Base-by-base conservation (phyloP, 495 filamentous ascomycete genomes). In the Penicillium goetzii region DNA sequence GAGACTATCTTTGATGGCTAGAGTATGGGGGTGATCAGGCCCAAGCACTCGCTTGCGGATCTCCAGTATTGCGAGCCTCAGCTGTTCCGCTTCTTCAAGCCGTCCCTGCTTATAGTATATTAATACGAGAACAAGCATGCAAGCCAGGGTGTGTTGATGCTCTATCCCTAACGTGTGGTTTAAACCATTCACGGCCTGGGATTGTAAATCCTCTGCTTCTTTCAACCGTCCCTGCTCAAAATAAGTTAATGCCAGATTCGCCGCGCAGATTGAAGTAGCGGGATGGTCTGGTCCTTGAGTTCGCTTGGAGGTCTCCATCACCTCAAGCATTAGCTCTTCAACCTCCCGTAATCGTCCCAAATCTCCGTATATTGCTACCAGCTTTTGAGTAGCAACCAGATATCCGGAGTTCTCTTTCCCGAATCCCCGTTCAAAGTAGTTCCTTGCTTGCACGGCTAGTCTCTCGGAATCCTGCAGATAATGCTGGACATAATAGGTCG, bases 391-490 rank as follows among this genome's bases (percentile, higher is more conserved):
- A 11, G 36, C 43, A 11, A 7, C 8, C 9, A 61, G 51, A 32
- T 61, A 33, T 56, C 38, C 23, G 34, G 56, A 55, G 17, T 64
- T 36, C 0, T 57, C 45, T 19, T 3, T 30, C 17, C 60, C 54
- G 4, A 57, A 12, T 10, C 19, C 11, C 12, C 19, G 8, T 26
- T 49, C 25, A 15, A 11, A 12, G 14, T 19, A 2, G 21, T 59
- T 11, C 25, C 54, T 23, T 2, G 36, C 58, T 3, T 51, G 57
- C 41, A 38, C 1, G 15, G 36, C 7, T 1, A 60, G 17, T 1
- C 23, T 19, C 56, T 65, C 57, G 1, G 62, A 58, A 33, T 65
- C 58, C 21, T 45, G 23, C 3, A 4, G 56, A 23, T 52, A 51
- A 17, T 51, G 43, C 36, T 65, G 57, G 40, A 19, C 1, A 23